phyloP scores from a whole-genome alignment of 1,139 yeast genomes.

The Blastobotrys serpentis region DNA sequence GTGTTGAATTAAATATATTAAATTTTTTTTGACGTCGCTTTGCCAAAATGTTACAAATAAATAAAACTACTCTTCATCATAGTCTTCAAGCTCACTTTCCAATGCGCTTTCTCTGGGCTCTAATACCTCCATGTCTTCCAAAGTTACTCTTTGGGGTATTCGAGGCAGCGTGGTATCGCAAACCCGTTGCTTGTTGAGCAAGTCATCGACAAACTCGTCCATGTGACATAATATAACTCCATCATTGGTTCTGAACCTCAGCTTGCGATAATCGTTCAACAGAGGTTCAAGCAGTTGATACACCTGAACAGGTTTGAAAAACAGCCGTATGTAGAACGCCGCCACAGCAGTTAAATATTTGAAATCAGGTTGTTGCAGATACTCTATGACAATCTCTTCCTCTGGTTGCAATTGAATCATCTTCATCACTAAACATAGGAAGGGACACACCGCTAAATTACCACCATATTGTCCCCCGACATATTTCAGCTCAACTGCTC shows the following conservation, averaged over 20 bases:
- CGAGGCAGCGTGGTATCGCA: conserved; percentile 64
- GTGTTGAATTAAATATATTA: conserved; percentile 4
- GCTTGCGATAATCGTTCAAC: conserved; percentile 55
- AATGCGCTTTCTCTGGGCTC: conserved; percentile 40
- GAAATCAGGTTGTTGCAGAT: conserved; percentile 57
- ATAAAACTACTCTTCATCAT: conserved; percentile 5
- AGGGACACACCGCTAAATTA: conserved; percentile 57
- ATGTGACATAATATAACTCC: conserved; percentile 45
- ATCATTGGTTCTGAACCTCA: conserved; percentile 38
- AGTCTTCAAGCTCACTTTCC: conserved; percentile 32
- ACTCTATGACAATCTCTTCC: conserved; percentile 50
- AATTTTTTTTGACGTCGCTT: not conserved
- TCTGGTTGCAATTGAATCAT: conserved; percentile 63
- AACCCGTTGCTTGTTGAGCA: conserved; percentile 51
- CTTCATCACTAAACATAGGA: conserved; percentile 62
- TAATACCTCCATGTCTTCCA: conserved; percentile 43
- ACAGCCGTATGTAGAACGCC: conserved; percentile 57
- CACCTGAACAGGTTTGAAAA: conserved; percentile 46
- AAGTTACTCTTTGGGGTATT: conserved; percentile 43
- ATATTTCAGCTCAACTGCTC: conserved; percentile 43
- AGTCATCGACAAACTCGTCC: conserved; percentile 60
- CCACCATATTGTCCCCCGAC: conserved; percentile 50
- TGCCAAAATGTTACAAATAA: too few species aligned
- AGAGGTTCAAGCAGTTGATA: conserved; percentile 54
- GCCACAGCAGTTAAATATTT: conserved; percentile 66